Evolutionary conservation across 805 yeast species (phyloP).

Genomic region (Saccharomyces jurei): DNA sequence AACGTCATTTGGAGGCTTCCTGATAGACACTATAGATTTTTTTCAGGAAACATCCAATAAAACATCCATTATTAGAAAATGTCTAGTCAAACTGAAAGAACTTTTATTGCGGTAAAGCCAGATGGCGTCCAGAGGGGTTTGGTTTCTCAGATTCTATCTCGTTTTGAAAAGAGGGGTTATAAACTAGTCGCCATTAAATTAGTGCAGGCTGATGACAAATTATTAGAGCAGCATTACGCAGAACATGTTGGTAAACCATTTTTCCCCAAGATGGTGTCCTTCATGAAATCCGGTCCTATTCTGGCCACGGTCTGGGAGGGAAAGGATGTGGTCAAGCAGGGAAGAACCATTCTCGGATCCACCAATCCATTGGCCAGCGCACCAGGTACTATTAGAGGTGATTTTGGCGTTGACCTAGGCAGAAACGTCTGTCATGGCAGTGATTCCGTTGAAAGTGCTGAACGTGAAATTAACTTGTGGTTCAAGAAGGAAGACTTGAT

Average conservation of each 20-base stretch:
- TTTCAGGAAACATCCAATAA: not conserved
- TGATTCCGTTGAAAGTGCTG: slow-evolving; percentile 96
- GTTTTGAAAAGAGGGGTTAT: slow-evolving; percentile 97
- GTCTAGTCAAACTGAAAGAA: slow-evolving; percentile 51
- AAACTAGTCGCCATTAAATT: slow-evolving; percentile 94
- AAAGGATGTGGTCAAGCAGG: slow-evolving; percentile 98
- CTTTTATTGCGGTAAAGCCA: slow-evolving; percentile 92
- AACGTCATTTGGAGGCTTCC: not conserved
- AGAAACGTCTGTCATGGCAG: slow-evolving; percentile 99
- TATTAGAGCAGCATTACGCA: slow-evolving; percentile 88
- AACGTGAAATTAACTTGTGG: slow-evolving; percentile 94
- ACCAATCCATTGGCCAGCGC: slow-evolving; percentile 96
- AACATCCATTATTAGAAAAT: not conserved
- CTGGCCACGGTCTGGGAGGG: slow-evolving; percentile 99
- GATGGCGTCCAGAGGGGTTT: slow-evolving; percentile 99
- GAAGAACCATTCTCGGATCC: slow-evolving; percentile 96
- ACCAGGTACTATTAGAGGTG: slow-evolving; percentile 99
- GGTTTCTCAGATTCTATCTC: slow-evolving; percentile 76
- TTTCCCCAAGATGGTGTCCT: slow-evolving; percentile 91
- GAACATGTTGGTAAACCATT: slow-evolving; percentile 95
- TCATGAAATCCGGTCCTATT: slow-evolving; percentile 98
- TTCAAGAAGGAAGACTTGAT: slow-evolving; percentile 95
- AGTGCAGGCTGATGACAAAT: slow-evolving; percentile 74
- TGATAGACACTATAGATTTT: not conserved
- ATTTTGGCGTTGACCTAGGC: slow-evolving; percentile 96